phyloP scores from a whole-genome alignment of 768 basidiomycete genomes.

The Lentinula aciculospora region DNA sequence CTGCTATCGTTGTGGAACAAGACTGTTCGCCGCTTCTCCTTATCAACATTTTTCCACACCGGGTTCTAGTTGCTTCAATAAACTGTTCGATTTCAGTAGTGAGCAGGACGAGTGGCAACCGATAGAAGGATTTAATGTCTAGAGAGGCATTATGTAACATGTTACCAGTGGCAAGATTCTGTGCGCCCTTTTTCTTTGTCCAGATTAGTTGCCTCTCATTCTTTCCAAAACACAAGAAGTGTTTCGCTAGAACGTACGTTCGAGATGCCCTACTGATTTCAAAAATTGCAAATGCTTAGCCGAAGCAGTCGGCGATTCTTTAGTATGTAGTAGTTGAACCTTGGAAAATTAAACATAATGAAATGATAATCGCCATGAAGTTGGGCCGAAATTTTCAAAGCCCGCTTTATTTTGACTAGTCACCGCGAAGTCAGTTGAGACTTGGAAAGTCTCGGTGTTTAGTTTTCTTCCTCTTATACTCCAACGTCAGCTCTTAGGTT shows the following conservation, averaged over 20 bases:
- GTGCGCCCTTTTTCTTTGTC: too few species aligned
- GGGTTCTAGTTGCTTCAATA: slow-evolving; percentile 51
- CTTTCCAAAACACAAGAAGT: background rate
- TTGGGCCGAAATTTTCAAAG: slow-evolving; percentile 1
- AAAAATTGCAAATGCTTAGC: too few species aligned
- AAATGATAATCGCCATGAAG: slow-evolving; percentile 14
- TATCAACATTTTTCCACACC: slow-evolving; percentile 65
- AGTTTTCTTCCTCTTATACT: slow-evolving; percentile 4
- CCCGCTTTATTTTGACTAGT: background rate
- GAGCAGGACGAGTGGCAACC: slow-evolving; percentile 42
- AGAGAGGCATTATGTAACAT: too few species aligned
- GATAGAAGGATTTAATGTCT: slow-evolving; percentile 33
- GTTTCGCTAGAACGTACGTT: background rate
- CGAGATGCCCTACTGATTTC: too few species aligned
- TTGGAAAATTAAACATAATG: background rate
- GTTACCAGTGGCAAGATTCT: too few species aligned
- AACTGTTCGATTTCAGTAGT: slow-evolving; percentile 54
- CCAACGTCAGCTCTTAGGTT: slow-evolving; percentile 8
- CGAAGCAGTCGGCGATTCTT: too few species aligned
- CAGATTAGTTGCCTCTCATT: too few species aligned
- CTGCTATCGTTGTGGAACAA: slow-evolving; percentile 72
- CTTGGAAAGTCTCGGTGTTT: background rate
- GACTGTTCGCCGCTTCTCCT: slow-evolving; percentile 43
- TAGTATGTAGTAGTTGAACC: background rate
- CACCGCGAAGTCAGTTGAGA: slow-evolving; percentile 4